Evolutionary conservation across 495 filamentous ascomycete species (phyloP), one percentile per base, ranked within the genome.

Genomic region (Xylaria longipes): DNA sequence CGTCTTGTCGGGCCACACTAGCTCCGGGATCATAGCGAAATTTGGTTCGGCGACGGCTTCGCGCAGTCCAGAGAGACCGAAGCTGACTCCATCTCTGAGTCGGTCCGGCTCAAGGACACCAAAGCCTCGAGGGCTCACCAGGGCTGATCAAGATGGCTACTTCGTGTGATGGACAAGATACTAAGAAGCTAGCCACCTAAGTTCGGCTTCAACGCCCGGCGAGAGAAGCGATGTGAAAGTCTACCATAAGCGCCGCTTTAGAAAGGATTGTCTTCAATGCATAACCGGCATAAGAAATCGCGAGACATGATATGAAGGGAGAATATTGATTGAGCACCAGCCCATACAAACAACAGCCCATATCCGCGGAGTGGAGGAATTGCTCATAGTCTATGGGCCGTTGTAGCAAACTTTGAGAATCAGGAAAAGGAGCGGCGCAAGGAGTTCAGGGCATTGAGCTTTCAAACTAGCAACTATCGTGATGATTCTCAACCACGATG

Each of bases 91-190:
- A 3, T 76, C 78, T 2, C 77, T 78, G 1, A 85, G 83, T 66
- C 82, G 74, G 46, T 79, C 80, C 12, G 77, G 77, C 48, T 76
- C 77, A 6, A 78, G 83, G 43, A 83, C 81, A 22, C 80, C 82
- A 69, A 73, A 46, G 29, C 72, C 73, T 29, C 57, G 75, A 35
- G 70, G 73, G 6, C 63, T 80, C 14, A 77, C 76, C 0, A 71
- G 72, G 41, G 35, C 72, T 31, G 75, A 77, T 27, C 56, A 74
- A 6, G 72, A 78, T 31, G 75, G 71, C 15, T 80, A 79, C 61
- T 82, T 80, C 50, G 22, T 41, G 56, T 12, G 70, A 72, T 17
- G 62, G 63, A 11, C 4, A 9, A 15, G 43, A 54, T 20, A 29
- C 14, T 22, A 41, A 63, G 45, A 50, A 14, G 43, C 15, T 25